These are phyloP conservation scores for Kernera saxatilis DNA, from an alignment of 345 rosid genomes.

Conservation along the genomic window DNA sequence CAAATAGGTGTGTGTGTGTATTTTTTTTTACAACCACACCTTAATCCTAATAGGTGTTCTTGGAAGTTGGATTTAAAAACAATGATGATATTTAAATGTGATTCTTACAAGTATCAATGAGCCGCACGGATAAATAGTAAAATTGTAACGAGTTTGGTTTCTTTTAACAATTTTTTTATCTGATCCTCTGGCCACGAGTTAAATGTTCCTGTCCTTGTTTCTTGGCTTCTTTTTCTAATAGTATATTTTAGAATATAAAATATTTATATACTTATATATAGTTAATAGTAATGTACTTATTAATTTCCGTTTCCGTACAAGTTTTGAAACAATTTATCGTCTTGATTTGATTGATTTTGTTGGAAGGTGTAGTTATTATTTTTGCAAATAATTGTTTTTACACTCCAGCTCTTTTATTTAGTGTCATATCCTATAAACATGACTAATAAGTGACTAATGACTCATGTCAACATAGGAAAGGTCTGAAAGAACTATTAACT, in stretches of 20 bases:
- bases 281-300: too few species aligned
- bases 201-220: background rate
- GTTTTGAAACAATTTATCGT: background rate
- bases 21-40: background rate
- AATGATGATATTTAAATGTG: slow-evolving; percentile 16
- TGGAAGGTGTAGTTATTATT: background rate
- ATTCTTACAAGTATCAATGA: slow-evolving; percentile 1
- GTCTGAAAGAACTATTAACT: background rate
- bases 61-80: background rate
- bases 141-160: background rate
- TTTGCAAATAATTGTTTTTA: background rate
- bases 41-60: background rate
- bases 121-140: slow-evolving; percentile 11
- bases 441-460: background rate
- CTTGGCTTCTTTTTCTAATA: background rate
- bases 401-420: background rate
- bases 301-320: too few species aligned
- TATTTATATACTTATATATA: too few species aligned
- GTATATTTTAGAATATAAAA: too few species aligned
- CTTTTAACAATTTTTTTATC: background rate
- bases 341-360: slow-evolving; percentile 8
- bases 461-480: background rate
- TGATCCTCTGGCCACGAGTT: background rate
- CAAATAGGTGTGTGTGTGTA: background rate
- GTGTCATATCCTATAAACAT: background rate